phyloP scores from a whole-genome alignment of 257 asterid species.

The Jacaranda copaia region DNA sequence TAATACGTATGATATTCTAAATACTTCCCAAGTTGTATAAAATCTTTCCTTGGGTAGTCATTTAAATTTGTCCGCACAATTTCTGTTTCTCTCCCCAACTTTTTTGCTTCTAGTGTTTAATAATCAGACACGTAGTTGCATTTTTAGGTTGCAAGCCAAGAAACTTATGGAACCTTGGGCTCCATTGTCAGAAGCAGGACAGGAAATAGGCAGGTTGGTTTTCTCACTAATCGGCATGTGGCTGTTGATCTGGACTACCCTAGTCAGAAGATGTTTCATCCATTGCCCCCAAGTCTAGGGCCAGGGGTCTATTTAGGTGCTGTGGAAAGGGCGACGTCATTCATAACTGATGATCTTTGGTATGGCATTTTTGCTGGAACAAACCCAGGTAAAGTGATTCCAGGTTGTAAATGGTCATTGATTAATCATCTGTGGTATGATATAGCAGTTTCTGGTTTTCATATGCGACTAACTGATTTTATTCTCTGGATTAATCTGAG shows the following conservation, averaged over 20 bases:
- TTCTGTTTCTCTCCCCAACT: no score
- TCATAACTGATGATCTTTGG: constrained; percentile 12
- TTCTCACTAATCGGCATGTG: not conserved
- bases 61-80: no score
- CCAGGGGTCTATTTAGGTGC: not conserved
- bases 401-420: not conserved
- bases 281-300: not conserved
- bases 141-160: not conserved
- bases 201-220: not conserved
- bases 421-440: no score
- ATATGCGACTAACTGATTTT: no score
- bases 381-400: not conserved
- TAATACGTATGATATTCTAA: no score
- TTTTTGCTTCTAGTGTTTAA: no score
- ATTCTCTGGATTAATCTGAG: no score
- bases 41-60: no score
- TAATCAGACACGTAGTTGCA: not conserved
- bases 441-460: no score
- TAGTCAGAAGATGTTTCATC: not conserved
- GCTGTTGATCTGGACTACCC: not conserved
- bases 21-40: no score
- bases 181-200: constrained; percentile 3
- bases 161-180: constrained; percentile 4
- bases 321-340: not conserved
- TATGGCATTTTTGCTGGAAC: not conserved